Evolutionary conservation across 805 yeast species (phyloP), one percentile per base, ranked within the genome.

Genomic region (Suhomyces sp.): DNA sequence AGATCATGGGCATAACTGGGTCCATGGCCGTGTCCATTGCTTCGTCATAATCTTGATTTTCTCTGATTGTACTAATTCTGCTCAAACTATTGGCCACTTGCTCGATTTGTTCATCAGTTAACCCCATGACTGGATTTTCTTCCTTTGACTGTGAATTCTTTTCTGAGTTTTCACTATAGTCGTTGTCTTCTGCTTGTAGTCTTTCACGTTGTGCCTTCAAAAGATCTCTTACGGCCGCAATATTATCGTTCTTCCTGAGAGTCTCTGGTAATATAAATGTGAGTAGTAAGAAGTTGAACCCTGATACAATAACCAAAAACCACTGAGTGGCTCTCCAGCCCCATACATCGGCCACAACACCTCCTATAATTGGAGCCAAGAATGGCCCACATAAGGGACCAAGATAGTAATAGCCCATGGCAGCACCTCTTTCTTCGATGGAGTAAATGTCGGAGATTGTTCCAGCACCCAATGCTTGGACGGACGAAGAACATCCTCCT

Each of bases 251-350:
- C 26, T 68, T 66, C 34, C 90, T 66, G 28, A 87, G 63, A 0
- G 96, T 88, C 52, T 88, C 97, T 1, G 97, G 96, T 12, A 88
- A 63, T 4, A 72, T 62, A 30, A 83, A 68, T 5, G 76, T 44
- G 25, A 87, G 60, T 34, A 75, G 40, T 1, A 76, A 15, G 17
- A 72, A 64, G 31, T 74, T 71, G 10, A 70, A 55, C 2, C 81
- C 87, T 1, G 86, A 74, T 28, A 83, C 56, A 19, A 83, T 81
- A 12, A 82, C 84, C 58, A 85, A 63, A 35, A 85, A 77, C 91
- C 95, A 88, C 51, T 84, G 93, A 3, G 95, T 84, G 2, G 91
- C 85, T 53, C 95, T 69, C 95, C 95, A 88, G 6, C 88, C 87
- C 81, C 88, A 83, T 8, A 70, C 68, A 27, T 72, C 65, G 5